These are phyloP conservation scores for Rauvolfia tetraphylla DNA, from an alignment of 257 asterid species.

Conservation along the genomic window DNA sequence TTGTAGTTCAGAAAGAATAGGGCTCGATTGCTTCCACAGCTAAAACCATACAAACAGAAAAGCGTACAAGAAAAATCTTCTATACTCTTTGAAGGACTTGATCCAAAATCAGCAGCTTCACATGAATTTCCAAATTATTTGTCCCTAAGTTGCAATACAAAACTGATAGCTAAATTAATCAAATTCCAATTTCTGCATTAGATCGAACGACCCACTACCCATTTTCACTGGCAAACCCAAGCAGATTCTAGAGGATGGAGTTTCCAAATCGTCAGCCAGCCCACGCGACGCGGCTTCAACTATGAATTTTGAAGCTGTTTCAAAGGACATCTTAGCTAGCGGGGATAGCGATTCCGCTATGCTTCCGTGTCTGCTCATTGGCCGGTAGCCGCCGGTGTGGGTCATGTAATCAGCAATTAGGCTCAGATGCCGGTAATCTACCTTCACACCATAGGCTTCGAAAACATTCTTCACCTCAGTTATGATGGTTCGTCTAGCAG, in stretches of 20 bases:
- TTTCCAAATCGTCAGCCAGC: slow-evolving; percentile 59
- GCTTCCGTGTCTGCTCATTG: slow-evolving; percentile 89
- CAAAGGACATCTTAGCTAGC: slow-evolving; percentile 79
- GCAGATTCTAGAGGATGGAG: slow-evolving; percentile 78
- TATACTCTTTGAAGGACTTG: neutral
- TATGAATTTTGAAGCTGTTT: slow-evolving; percentile 84
- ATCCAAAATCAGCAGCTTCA: neutral
- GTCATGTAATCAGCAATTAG: slow-evolving; percentile 89
- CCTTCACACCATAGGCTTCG: slow-evolving; percentile 82
- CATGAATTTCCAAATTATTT: too few relatives aligned
- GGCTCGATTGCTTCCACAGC: too few relatives aligned
- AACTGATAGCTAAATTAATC: slow-evolving; percentile 2
- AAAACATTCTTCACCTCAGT: slow-evolving; percentile 82
- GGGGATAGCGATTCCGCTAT: slow-evolving; percentile 76
- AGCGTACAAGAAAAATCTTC: too few relatives aligned
- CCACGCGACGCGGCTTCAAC: slow-evolving; percentile 77
- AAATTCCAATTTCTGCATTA: slow-evolving; percentile 68
- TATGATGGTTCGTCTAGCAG: slow-evolving; percentile 73
- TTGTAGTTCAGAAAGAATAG: too few relatives aligned
- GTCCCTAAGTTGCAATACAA: neutral
- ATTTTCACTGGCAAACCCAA: slow-evolving; percentile 88
- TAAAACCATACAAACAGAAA: too few relatives aligned
- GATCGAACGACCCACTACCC: slow-evolving; percentile 84
- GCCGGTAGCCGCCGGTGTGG: slow-evolving; percentile 71
- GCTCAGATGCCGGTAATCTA: slow-evolving; percentile 82